Conservation (phyloP, 1,284 basidiomycete species). For the Tylopilus orsonianus region DNA sequence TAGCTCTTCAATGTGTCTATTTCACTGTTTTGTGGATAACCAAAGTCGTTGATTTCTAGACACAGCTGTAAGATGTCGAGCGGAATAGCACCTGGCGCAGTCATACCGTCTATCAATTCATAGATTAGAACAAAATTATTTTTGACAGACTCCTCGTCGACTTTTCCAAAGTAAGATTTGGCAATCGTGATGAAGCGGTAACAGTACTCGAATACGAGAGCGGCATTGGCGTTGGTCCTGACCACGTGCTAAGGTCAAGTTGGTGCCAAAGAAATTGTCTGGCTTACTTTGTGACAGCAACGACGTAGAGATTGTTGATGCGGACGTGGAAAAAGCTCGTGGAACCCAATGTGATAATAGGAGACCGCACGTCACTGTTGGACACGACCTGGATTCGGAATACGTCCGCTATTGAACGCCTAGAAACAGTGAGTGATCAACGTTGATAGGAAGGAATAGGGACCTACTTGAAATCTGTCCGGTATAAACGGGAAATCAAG, state of each 20-base stretch:
- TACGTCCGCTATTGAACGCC: constrained; percentile 96
- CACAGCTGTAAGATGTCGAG: not conserved
- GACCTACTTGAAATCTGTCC: constrained; percentile 87
- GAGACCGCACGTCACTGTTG: constrained; percentile 93
- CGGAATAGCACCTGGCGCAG: not conserved
- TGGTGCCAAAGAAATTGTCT: not conserved
- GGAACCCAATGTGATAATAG: constrained; percentile 96
- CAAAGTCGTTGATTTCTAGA: constrained; percentile 96
- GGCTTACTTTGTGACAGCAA: constrained; percentile 90
- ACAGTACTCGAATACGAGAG: constrained; percentile 96
- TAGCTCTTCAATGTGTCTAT: constrained; percentile 97
- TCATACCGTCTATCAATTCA: constrained; percentile 88
- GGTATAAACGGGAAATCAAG: constrained; percentile 89
- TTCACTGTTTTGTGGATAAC: constrained; percentile 99
- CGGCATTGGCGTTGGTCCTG: constrained; percentile 95
- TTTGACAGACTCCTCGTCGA: constrained; percentile 97
- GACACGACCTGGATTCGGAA: constrained; percentile 98
- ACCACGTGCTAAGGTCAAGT: not conserved
- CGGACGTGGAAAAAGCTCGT: constrained; percentile 98
- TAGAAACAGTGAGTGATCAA: constrained; percentile 32
- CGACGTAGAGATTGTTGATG: constrained; percentile 92
- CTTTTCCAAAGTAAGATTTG: constrained; percentile 94
- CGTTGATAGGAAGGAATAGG: not conserved
- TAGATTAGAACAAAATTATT: constrained; percentile 99
- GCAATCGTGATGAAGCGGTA: constrained; percentile 95